Conservation (phyloP, 1,284 basidiomycete species). For the Ustilago bromivora region DNA sequence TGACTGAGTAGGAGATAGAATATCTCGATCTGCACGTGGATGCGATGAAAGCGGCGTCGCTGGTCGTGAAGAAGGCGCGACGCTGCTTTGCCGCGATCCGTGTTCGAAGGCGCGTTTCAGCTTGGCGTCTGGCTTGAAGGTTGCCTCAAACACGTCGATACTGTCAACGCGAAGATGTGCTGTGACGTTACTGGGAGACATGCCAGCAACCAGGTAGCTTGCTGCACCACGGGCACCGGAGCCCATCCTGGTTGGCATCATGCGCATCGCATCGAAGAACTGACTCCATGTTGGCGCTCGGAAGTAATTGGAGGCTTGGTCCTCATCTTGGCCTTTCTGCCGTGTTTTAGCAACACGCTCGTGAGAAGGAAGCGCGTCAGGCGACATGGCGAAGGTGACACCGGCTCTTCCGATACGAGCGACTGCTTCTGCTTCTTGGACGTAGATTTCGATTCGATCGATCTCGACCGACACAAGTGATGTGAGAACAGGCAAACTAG, state of each 20-base stretch:
- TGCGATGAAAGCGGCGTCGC: conserved; percentile 11
- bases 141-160: conserved; percentile 57
- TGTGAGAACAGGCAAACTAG: conserved; percentile 54
- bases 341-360: not conserved
- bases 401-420: conserved; percentile 49
- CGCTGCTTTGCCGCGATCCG: conserved; percentile 9
- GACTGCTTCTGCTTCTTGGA: conserved; percentile 52
- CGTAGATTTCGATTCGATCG: conserved; percentile 51
- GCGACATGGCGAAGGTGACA: conserved; percentile 51
- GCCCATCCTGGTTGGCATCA: conserved; percentile 53
- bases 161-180: conserved; percentile 46
- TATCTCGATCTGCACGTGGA: not conserved
- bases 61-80: conserved; percentile 8
- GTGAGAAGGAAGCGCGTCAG: conserved; percentile 19
- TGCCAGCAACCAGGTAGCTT: conserved; percentile 51
- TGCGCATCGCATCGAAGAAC: conserved; percentile 29
- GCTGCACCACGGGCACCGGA: conserved; percentile 51
- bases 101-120: not conserved
- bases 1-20: conserved; percentile 31
- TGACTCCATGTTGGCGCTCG: conserved; percentile 22
- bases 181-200: conserved; percentile 49
- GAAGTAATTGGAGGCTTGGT: conserved; percentile 3
- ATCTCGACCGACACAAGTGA: conserved; percentile 63
- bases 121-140: conserved; percentile 20
- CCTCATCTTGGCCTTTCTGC: not conserved